Evolutionary conservation across 371 early-diverging fungal species (phyloP), one percentile per base, ranked within the genome.

Genomic region (Lichtheimia hyalospora): DNA sequence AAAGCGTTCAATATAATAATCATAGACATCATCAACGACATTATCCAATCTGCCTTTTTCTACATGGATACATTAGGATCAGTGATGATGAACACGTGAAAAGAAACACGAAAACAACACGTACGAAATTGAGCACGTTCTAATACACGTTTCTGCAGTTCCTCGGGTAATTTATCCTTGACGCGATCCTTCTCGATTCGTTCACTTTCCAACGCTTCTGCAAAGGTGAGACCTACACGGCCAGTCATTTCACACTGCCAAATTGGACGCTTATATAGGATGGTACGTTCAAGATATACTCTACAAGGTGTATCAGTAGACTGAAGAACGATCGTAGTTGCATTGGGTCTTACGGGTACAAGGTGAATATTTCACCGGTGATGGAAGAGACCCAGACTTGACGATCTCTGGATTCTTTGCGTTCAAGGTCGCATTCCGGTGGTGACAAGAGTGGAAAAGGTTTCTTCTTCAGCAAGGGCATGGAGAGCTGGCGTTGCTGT

Each of bases 181-280:
- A 82, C 76, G 57, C 74, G 67, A 16, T 75, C 75, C 60, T 75
- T 75, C 28, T 87, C 86, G 5, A 79, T 74, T 16, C 78, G 79
- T 66, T 96, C 96, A 13, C 87, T 87, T 54, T 85, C 76, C 27
- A 88, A 69, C 1, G 96, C 96, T 67, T 93, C 83, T 56, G 84
- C 82, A 65, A 84, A 96, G 0, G 93, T 93, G 56, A 96, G 73
- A 42, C 81, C 74, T 15, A 78, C 67, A 65, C 89, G 88, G 3
- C 94, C 92, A 3, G 94, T 89, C 12, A 76, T 73, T 57, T 84
- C 84, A 75, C 95, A 94, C 58, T 90, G 83, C 90, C 95, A 96
- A 23, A 86, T 74, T 44, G 81, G 84, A 52, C 85, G 86, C 41
- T 82, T 82, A 63, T 92, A 93, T 14, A 91, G 75, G 24, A 68